phyloP scores from a whole-genome alignment of 2,329 filamentous ascomycete species.

The Exutisphaerella laricina region DNA sequence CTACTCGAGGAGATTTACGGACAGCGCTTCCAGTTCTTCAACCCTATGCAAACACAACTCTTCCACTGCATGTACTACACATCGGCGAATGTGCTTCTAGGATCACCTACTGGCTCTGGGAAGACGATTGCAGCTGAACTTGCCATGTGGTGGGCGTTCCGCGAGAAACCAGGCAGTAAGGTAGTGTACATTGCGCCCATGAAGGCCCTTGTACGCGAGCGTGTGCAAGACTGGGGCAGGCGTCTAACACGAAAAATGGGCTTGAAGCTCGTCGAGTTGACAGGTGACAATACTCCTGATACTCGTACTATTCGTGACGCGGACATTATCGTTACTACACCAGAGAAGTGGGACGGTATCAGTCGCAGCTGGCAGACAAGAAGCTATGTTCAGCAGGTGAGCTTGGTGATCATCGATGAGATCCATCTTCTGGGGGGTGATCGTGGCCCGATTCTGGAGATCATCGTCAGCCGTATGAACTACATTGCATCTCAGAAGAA shows the following conservation, averaged over 20 bases:
- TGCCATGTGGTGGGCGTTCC: slow-evolving; percentile 99
- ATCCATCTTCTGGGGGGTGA: slow-evolving; percentile 97
- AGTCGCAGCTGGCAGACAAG: slow-evolving; percentile 97
- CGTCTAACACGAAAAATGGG: slow-evolving; percentile 78
- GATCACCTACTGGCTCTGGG: slow-evolving; percentile 92
- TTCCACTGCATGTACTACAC: slow-evolving; percentile 97
- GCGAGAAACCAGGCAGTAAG: slow-evolving; percentile 88
- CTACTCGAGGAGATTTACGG: slow-evolving; percentile 82
- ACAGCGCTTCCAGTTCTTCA: slow-evolving; percentile 90
- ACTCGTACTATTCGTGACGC: slow-evolving; percentile 92
- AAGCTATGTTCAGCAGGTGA: slow-evolving; percentile 91
- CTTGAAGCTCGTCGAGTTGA: slow-evolving; percentile 87
- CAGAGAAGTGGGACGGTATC: slow-evolving; percentile 99
- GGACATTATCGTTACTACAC: slow-evolving; percentile 96
- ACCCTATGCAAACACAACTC: slow-evolving; percentile 98
- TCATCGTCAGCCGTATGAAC: slow-evolving; percentile 92
- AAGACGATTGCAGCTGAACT: slow-evolving; percentile 95
- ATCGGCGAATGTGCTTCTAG: slow-evolving; percentile 81
- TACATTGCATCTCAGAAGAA: slow-evolving; percentile 95
- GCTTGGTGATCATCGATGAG: slow-evolving; percentile 95
- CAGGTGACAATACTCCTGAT: slow-evolving; percentile 95
- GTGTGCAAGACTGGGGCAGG: slow-evolving; percentile 89
- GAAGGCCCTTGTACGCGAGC: slow-evolving; percentile 95
- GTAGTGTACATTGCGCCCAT: slow-evolving; percentile 99
- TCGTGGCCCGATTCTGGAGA: slow-evolving; percentile 93